phyloP scores from a whole-genome alignment of 1,284 basidiomycete species.

The Sporisorium scitamineum region DNA sequence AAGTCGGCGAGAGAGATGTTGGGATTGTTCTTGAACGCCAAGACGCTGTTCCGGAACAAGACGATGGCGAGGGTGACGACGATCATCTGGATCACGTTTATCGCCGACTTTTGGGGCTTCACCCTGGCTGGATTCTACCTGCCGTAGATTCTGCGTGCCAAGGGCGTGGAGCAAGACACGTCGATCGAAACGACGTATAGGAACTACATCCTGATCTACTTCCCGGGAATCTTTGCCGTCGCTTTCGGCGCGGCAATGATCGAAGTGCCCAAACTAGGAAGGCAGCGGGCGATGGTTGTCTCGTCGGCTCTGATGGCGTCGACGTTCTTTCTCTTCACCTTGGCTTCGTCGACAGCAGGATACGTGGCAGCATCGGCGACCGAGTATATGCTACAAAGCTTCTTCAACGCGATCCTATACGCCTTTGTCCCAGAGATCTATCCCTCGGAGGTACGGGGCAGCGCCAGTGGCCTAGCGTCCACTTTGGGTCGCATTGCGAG shows the following conservation, averaged over 20 bases:
- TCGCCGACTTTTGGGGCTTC: slow-evolving; percentile 69
- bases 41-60: slow-evolving; percentile 68
- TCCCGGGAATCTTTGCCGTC: slow-evolving; percentile 52
- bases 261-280: slow-evolving; percentile 69
- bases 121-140: slow-evolving; percentile 70
- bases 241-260: slow-evolving; percentile 69
- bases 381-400: slow-evolving; percentile 70
- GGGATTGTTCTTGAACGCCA: slow-evolving; percentile 65
- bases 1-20: slow-evolving; percentile 51
- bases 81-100: slow-evolving; percentile 63
- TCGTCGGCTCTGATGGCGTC: slow-evolving; percentile 70
- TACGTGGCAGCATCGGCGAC: slow-evolving; percentile 62
- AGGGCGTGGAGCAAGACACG: slow-evolving; percentile 64
- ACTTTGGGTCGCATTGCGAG: slow-evolving; percentile 69
- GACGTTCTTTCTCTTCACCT: slow-evolving; percentile 70
- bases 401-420: slow-evolving; percentile 71
- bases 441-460: slow-evolving; percentile 70
- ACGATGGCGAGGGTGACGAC: slow-evolving; percentile 68
- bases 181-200: slow-evolving; percentile 70
- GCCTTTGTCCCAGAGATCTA: slow-evolving; percentile 71
- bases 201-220: slow-evolving; percentile 59
- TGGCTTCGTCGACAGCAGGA: slow-evolving; percentile 57
- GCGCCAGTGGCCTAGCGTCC: slow-evolving; percentile 68
- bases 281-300: slow-evolving; percentile 71
- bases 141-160: slow-evolving; percentile 69